A percentile compares a stretch with the other conserved stretches of the same genome.
Conservation (phyloP, 257 asterid genomes). For the Solanum etuberosum region DNA sequence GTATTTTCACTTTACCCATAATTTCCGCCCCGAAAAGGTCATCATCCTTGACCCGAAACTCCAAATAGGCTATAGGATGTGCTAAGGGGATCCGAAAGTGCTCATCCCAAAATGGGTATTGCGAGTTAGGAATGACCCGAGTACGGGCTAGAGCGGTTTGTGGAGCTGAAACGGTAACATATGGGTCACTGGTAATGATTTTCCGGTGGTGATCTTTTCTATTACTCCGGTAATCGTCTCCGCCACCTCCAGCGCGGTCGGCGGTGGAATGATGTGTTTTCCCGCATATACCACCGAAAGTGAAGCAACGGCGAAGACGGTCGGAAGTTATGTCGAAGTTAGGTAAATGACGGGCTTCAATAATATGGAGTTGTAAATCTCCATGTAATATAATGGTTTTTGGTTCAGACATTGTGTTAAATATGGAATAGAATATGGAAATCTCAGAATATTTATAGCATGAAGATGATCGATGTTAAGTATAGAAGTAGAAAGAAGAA, state of each 20-base stretch:
- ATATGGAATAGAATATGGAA: background rate
- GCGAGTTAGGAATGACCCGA: conserved; percentile 60
- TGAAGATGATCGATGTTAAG: background rate
- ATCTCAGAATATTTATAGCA: background rate
- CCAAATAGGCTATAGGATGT: conserved; percentile 46
- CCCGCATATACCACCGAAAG: conserved; percentile 39
- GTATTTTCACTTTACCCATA: conserved; percentile 51
- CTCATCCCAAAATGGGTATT: conserved; percentile 70
- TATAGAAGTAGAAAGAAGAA: background rate
- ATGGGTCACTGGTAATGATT: conserved; percentile 79
- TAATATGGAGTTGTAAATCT: conserved; percentile 52
- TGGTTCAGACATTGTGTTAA: background rate
- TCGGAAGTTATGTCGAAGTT: conserved; percentile 71
- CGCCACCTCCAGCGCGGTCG: background rate
- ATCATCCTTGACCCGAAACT: conserved; percentile 67
- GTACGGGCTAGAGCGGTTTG: conserved; percentile 79
- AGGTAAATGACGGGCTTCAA: conserved; percentile 74
- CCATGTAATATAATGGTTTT: conserved; percentile 31
- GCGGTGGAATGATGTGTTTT: conserved; percentile 1
- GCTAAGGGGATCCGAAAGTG: conserved; percentile 48
- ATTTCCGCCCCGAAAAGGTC: conserved; percentile 63
- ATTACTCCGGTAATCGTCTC: conserved; percentile 5
- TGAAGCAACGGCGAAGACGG: conserved; percentile 59
- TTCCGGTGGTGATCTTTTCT: conserved; percentile 45
- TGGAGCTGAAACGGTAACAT: conserved; percentile 67